phyloP scores from a whole-genome alignment of 306 rosid species.

The Trifolium pratense region DNA sequence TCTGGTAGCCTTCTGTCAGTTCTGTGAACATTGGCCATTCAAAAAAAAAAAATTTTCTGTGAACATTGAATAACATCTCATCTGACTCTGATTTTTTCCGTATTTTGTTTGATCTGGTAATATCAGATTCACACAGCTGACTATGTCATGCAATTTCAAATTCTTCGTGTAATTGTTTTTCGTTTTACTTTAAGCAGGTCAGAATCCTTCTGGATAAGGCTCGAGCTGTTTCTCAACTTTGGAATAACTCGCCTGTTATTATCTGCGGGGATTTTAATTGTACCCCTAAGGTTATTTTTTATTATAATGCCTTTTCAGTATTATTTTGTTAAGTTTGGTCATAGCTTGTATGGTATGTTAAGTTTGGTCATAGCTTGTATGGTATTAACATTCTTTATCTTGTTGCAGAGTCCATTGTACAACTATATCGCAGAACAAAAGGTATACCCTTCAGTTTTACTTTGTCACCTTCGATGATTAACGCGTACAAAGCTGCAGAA shows the following conservation, averaged over 20 bases:
- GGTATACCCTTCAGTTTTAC: constrained; percentile 54
- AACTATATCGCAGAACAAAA: constrained; percentile 80
- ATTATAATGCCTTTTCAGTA: constrained; percentile 35
- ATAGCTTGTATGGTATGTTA: constrained; percentile 18
- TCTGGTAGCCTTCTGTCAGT: constrained; percentile 22
- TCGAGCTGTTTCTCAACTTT: constrained; percentile 70
- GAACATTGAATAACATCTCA: constrained; percentile 18
- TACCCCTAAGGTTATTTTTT: constrained; percentile 79
- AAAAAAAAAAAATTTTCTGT: too few species aligned
- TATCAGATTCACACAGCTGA: neutral
- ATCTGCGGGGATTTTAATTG: constrained; percentile 97
- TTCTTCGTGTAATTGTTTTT: constrained; percentile 41
- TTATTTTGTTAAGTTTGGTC: constrained; percentile 17
- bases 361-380: constrained; percentile 19
- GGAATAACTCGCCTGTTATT: constrained; percentile 89
- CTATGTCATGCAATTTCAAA: constrained; percentile 32
- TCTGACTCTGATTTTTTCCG: constrained; percentile 25
- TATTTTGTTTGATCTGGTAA: constrained; percentile 12
- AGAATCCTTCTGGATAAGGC: constrained; percentile 82
- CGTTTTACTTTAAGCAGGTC: constrained; percentile 62
- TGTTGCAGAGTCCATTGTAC: constrained; percentile 84
- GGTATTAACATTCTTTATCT: constrained; percentile 34
- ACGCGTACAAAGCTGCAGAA: constrained; percentile 29
- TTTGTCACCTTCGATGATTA: constrained; percentile 30
- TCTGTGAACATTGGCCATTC: constrained; percentile 23